Evolutionary conservation across 2,329 filamentous ascomycete genomes (phyloP).

Genomic region (Claviceps sp.): DNA sequence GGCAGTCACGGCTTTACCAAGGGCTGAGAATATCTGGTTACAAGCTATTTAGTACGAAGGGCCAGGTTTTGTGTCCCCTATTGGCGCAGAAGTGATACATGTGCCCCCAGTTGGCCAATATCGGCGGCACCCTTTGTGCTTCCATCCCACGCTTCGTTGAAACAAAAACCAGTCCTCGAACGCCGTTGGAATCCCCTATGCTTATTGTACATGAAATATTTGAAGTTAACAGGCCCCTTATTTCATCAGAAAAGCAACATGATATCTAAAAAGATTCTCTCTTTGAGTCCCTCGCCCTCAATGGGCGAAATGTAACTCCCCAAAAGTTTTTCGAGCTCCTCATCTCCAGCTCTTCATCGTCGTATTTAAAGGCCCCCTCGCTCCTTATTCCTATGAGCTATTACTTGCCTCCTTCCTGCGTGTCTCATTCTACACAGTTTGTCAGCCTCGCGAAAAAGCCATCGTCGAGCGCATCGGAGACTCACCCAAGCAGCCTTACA

Average conservation of each 20-base stretch:
- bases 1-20: no score
- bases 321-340: not conserved
- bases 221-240: not conserved
- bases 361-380: not conserved
- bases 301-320: no score
- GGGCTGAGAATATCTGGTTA: no score
- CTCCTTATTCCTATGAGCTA: no score
- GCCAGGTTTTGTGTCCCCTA: no score
- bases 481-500: slow-evolving; percentile 91
- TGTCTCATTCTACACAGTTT: slow-evolving; percentile 8
- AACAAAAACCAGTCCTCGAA: not conserved
- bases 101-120: not conserved
- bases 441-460: slow-evolving; percentile 1
- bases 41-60: no score
- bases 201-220: not conserved
- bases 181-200: not conserved
- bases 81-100: not conserved
- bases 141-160: not conserved
- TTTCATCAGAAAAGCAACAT: no score
- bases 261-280: not conserved
- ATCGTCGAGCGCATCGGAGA: not conserved
- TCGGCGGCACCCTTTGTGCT: not conserved
- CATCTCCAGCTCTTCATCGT: not conserved
- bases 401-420: slow-evolving; percentile 9
- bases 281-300: no score